Conservation (phyloP, 768 basidiomycete genomes). For the Xerocomellus chrysenteron region DNA sequence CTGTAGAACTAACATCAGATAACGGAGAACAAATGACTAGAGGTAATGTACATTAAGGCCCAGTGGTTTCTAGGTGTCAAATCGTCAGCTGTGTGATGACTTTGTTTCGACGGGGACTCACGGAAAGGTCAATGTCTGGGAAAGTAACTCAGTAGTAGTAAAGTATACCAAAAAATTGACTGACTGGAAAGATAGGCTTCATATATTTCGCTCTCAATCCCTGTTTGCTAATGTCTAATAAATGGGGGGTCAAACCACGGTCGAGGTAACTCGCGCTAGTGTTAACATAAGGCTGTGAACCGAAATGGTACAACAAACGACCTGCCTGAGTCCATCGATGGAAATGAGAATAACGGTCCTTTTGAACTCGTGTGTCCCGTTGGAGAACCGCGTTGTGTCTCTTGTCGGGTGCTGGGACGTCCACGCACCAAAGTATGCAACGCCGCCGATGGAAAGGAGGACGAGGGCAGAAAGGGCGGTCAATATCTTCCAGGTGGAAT, state of each 20-base stretch:
- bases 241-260: constrained; percentile 79
- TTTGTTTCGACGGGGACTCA: constrained; percentile 39
- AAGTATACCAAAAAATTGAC: constrained; percentile 35
- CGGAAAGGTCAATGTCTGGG: constrained; percentile 86
- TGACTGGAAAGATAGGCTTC: constrained; percentile 81
- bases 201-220: constrained; percentile 86
- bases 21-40: background rate
- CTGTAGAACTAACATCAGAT: constrained; percentile 37
- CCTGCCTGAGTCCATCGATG: constrained; percentile 80
- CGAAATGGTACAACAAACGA: background rate
- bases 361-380: constrained; percentile 82
- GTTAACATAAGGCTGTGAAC: constrained; percentile 2
- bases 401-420: constrained; percentile 1
- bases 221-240: constrained; percentile 75
- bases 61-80: constrained; percentile 74
- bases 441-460: constrained; percentile 13
- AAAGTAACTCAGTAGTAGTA: constrained; percentile 4
- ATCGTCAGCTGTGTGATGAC: constrained; percentile 1
- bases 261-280: constrained; percentile 83
- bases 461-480: constrained; percentile 13
- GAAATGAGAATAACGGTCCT: constrained; percentile 82
- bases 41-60: constrained; percentile 64
- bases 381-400: constrained; percentile 47
- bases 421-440: constrained; percentile 4
- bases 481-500: constrained; percentile 11